A percentile compares a stretch with the other conserved stretches of the same genome.
Evolutionary conservation across 129 eudicot genomes (phyloP).

Genomic region (Tanacetum coccineum): DNA sequence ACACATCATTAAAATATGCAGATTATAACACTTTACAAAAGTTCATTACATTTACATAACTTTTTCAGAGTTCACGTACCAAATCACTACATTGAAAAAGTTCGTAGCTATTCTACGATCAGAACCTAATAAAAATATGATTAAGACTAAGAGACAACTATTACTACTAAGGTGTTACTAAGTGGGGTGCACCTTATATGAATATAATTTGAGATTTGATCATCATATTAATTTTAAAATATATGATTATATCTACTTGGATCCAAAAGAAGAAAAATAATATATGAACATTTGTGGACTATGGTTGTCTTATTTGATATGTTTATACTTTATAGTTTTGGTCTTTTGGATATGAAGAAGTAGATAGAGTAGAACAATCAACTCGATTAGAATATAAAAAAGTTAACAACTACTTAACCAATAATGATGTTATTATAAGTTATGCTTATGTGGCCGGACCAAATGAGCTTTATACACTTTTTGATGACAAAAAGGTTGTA

Average conservation of each 20-base stretch:
- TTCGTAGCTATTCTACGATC: no score
- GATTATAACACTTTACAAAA: no score
- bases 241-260: not conserved
- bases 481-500: not conserved
- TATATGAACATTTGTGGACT: no score
- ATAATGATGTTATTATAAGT: not conserved
- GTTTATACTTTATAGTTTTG: not conserved
- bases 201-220: not conserved
- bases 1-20: no score
- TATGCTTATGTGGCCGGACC: not conserved
- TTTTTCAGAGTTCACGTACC: no score
- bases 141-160: not conserved
- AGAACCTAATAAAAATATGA: not conserved
- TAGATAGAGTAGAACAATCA: not conserved
- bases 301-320: no score
- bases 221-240: not conserved
- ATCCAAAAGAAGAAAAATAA: no score
- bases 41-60: no score
- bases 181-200: constrained; percentile 25
- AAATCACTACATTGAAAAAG: no score
- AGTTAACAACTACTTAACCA: not conserved
- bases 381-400: not conserved
- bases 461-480: not conserved
- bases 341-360: not conserved
- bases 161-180: not conserved